These are phyloP conservation scores for Venustampulla echinocandica DNA, from an alignment of 495 filamentous ascomycete species.

Conservation along the genomic window DNA sequence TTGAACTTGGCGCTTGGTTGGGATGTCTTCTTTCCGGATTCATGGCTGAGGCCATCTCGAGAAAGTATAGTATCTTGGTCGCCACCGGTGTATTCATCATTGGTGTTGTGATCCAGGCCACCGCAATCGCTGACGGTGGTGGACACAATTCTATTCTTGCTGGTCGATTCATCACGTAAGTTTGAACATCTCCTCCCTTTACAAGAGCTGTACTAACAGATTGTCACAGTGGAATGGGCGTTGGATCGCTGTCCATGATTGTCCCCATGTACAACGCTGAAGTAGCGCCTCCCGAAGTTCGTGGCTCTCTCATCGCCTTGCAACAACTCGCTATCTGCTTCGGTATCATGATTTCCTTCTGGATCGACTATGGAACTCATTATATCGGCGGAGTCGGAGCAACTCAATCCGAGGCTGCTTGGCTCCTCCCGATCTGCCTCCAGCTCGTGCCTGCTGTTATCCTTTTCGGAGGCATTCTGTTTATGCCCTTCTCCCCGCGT, in stretches of 20 bases:
- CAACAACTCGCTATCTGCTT: constrained; percentile 78
- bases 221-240: constrained; percentile 50
- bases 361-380: constrained; percentile 73
- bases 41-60: constrained; percentile 62
- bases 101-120: constrained; percentile 67
- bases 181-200: constrained; percentile 6
- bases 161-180: constrained; percentile 63
- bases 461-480: constrained; percentile 62
- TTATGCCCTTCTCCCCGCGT: constrained; percentile 74
- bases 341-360: constrained; percentile 78
- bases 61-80: constrained; percentile 67
- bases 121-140: constrained; percentile 41
- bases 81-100: constrained; percentile 65
- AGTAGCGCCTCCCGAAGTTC: constrained; percentile 50
- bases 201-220: background rate
- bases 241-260: constrained; percentile 60
- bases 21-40: constrained; percentile 70
- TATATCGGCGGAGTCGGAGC: constrained; percentile 64
- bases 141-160: constrained; percentile 56
- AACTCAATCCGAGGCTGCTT: constrained; percentile 57
- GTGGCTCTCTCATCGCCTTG: constrained; percentile 63
- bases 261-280: constrained; percentile 64
- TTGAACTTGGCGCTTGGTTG: constrained; percentile 76
- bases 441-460: constrained; percentile 53
- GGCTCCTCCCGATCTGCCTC: constrained; percentile 57